Conservation (phyloP, 345 rosid species). For the Linum lewisii region DNA sequence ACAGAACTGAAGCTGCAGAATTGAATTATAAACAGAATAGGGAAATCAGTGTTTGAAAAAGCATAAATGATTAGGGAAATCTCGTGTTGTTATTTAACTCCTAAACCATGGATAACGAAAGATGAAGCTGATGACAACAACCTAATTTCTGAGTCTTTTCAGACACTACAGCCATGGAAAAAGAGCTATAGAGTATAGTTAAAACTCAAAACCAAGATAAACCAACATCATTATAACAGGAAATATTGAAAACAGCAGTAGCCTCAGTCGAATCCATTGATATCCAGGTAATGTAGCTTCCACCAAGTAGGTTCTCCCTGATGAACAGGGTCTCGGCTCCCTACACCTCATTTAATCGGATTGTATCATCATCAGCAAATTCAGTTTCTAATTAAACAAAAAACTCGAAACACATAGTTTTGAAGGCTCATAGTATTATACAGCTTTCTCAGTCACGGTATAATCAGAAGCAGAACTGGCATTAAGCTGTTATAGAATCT, state of each 20-base stretch:
- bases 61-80: no score
- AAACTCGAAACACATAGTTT: no score
- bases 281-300: slow-evolving; percentile 20
- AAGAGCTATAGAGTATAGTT: neutral
- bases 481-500: no score
- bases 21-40: no score
- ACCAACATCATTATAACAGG: no score
- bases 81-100: neutral
- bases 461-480: no score
- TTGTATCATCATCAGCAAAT: slow-evolving; percentile 15
- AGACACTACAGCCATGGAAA: neutral
- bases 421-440: no score
- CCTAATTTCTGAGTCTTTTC: neutral
- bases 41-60: no score
- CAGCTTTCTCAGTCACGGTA: no score
- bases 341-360: slow-evolving; percentile 19
- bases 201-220: neutral
- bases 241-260: neutral
- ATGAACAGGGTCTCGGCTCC: slow-evolving; percentile 24
- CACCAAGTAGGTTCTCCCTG: slow-evolving; percentile 33
- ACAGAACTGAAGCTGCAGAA: no score
- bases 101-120: neutral
- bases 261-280: slow-evolving; percentile 20
- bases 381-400: neutral
- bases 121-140: neutral